A percentile compares a stretch with the other conserved stretches of the same genome.
phyloP scores from a whole-genome alignment of 768 basidiomycete species.

The Tylopilus sp. region DNA sequence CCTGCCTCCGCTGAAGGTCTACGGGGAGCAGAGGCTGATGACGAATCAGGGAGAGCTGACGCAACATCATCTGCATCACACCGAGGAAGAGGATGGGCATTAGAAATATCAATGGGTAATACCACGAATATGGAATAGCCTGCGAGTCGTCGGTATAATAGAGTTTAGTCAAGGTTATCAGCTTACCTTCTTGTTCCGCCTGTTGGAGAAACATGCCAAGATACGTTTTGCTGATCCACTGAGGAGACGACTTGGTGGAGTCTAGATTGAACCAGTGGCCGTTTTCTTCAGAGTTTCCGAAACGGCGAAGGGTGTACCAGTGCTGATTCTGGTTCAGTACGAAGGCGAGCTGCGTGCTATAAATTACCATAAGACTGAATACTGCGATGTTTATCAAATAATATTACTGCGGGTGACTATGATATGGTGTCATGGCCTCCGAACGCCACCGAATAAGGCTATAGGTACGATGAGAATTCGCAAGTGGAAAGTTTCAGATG shows the following conservation, averaged over 20 bases:
- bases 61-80: conserved; percentile 73
- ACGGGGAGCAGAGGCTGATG: conserved; percentile 27
- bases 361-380: conserved; percentile 6
- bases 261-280: conserved; percentile 91
- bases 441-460: conserved; percentile 82
- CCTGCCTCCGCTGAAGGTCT: conserved; percentile 24
- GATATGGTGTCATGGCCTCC: conserved; percentile 75
- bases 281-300: conserved; percentile 50
- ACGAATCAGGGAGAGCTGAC: conserved; percentile 55
- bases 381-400: not conserved
- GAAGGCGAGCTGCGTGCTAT: conserved; percentile 79
- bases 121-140: conserved; percentile 84
- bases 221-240: conserved; percentile 83
- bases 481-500: not conserved
- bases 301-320: conserved; percentile 86
- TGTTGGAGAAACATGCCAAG: conserved; percentile 85
- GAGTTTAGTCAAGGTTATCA: not conserved
- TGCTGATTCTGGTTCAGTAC: conserved; percentile 84
- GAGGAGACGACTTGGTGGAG: conserved; percentile 64
- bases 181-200: conserved; percentile 77
- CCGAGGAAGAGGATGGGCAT: conserved; percentile 51
- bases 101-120: conserved; percentile 54
- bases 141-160: conserved; percentile 30
- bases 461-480: conserved; percentile 3
- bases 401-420: conserved; percentile 73